Conservation (phyloP, 805 yeast genomes). For the Jamesozyma lodderae region DNA sequence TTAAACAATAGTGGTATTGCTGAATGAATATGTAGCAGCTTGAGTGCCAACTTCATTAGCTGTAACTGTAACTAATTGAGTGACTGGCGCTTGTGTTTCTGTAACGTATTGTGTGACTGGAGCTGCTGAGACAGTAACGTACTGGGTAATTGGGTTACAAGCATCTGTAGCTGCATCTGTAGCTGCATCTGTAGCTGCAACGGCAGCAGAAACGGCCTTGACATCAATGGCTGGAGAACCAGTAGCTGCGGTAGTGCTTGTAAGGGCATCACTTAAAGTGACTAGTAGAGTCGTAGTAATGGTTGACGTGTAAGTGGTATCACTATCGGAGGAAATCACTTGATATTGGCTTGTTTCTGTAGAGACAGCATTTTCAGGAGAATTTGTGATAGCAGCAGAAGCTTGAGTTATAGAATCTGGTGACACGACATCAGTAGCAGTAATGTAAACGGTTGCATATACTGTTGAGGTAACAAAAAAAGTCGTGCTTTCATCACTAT, state of each 20-base stretch:
- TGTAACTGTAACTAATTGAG: conserved; percentile 5
- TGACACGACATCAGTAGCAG: not conserved
- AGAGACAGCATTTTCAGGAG: not conserved
- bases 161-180: conserved; percentile 3
- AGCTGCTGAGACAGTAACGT: conserved; percentile 15
- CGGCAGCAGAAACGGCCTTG: conserved; percentile 6
- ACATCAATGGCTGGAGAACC: not conserved
- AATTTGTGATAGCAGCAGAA: not conserved
- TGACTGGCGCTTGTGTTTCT: conserved; percentile 6
- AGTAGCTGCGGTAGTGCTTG: conserved; percentile 12
- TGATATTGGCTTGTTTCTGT: not conserved
- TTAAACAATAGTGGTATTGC: too few species aligned
- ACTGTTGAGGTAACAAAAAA: conserved; percentile 2
- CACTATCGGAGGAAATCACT: conserved; percentile 5
- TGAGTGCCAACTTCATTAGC: too few species aligned
- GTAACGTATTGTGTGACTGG: conserved; percentile 14
- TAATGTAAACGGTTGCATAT: conserved; percentile 1
- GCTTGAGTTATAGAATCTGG: not conserved
- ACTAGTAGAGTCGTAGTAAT: too few species aligned
- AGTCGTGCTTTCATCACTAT: conserved; percentile 14
- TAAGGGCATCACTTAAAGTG: conserved; percentile 11
- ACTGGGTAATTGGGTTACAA: conserved; percentile 7
- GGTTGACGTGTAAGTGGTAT: conserved; percentile 14
- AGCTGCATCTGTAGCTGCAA: conserved; percentile 4
- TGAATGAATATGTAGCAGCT: too few species aligned